Evolutionary conservation across 192 early-diverging fungal species (phyloP).

Genomic region (Podila epigama): DNA sequence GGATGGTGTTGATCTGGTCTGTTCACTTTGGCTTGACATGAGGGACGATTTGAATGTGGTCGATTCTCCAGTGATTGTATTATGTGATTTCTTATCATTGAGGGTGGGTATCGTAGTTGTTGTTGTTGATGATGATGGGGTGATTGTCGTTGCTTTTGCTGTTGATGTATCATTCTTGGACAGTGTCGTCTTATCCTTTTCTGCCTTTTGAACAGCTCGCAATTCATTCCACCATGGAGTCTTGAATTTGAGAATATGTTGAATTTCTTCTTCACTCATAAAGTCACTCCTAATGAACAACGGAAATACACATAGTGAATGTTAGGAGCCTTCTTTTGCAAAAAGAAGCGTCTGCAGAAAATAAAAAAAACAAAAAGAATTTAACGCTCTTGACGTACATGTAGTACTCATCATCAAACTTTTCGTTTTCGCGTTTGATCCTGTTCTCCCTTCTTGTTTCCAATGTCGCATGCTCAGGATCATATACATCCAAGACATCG

Average conservation of each 20-base stretch:
- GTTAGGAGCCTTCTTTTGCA: neutral
- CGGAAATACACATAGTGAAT: neutral
- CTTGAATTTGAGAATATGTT: constrained; percentile 75
- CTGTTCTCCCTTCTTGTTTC: constrained; percentile 66
- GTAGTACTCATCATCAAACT: constrained; percentile 95
- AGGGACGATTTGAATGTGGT: constrained; percentile 11
- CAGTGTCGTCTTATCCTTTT: constrained; percentile 46
- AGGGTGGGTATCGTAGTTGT: neutral
- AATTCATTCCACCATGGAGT: constrained; percentile 70
- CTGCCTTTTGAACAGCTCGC: constrained; percentile 67
- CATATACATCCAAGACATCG: constrained; percentile 69
- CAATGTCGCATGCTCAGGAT: constrained; percentile 63
- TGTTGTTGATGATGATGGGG: neutral
- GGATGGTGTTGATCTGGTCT: constrained; percentile 35
- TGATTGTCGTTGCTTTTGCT: neutral
- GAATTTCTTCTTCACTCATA: constrained; percentile 87
- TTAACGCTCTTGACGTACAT: constrained; percentile 57
- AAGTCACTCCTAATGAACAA: constrained; percentile 73
- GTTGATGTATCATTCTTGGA: no score
- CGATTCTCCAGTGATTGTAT: neutral
- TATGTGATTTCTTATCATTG: neutral
- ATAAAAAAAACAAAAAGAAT: neutral
- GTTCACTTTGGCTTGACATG: constrained; percentile 2
- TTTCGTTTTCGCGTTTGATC: constrained; percentile 74
- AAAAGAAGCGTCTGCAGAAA: neutral